Base-by-base conservation (phyloP, 106 monocot genomes). In the Acanthochlamys bracteata region DNA sequence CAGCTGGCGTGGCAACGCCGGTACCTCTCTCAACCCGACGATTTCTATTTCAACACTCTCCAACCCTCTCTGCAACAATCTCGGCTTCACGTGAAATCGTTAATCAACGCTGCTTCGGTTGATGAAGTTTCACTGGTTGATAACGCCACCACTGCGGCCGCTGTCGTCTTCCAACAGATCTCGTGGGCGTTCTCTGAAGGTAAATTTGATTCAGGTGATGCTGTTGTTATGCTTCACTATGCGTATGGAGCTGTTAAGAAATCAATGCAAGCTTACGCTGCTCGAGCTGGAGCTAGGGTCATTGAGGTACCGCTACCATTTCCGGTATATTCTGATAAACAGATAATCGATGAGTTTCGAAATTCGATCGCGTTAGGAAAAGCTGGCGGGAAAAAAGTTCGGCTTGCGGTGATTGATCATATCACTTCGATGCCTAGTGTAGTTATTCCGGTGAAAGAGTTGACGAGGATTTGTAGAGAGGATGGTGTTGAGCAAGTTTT, bases 401-500 rank as follows among this genome's bases (percentile, higher is more conserved):
- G 69, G 24, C 25, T 69, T 0, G 69, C 69, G 15, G 69, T 69
- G 21, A 69, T 69, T 24, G 69, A 69, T 23, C 69, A 69, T 25
- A 69, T 69, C 20, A 69, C 69, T 12, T 69, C 69, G 11, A 69
- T 69, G 69, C 69, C 69, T 10, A 59, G 69, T 46, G 69, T 69
- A 3, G 69, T 69, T 14, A 69, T 69, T 15, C 69, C 69, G 12
- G 69, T 69, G 43, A 69, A 69, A 42, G 69, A 69, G 17, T 25
- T 69, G 8, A 47, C 24, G 7, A 53, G 53, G 25, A 63, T 71
- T 17, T 62, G 61, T 42, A 27, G 62, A 20, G 62, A 71, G 39
- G 62, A 62, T 13, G 71, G 62, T 27, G 71, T 54, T n/a, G 71
- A 62, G 39, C 74, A 74, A 67, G 80, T 80, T 2, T 80, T 80